Base-by-base conservation (phyloP, 768 basidiomycete genomes). In the Auricularia sp. region DNA sequence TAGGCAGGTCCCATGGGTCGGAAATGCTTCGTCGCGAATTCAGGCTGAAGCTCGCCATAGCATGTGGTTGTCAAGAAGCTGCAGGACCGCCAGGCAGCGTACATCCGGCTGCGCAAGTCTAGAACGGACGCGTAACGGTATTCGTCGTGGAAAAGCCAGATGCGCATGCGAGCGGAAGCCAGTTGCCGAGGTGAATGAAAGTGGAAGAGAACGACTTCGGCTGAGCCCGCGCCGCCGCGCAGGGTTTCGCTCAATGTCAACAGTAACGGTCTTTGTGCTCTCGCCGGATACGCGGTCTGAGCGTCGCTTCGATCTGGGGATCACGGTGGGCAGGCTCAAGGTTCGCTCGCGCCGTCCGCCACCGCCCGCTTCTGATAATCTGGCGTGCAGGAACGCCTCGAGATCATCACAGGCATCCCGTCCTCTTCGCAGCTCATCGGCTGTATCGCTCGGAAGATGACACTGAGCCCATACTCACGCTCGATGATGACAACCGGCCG, bases 221-320 rank as follows among this genome's bases (percentile, higher is more conserved):
- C 39, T 42, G 39, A 42, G 39, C 39, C 39, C 39, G 39, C 39
- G 39, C 39, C 39, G 39, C 7, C 8, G 7, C 13, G 39, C 39
- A 42, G 39, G 39, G 39, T 42, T 42, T 42, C 39, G 39, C 39
- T 42, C 39, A 42, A 65, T 65, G 64, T 61, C 67, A 33, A 75
- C 77, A 64, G 78, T 92, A 58, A 89, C 83, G 63, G 77, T 97
- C 54, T 94, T 86, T 69, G 87, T 98, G 6, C 73, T 83, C 13
- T 98, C 95, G 8, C 88, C 87, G 5, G 93, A 97, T 72, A 96
- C 94, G 1, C 88, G 85, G 68, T 93, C 92, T 0, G 96, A 98
- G 76, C 84, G 96, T 59, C 83, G 90, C 0, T 84, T 92, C 67
- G 90, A 94, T 70, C 83, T 86, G 33, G 83, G 86, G 67, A 76